Evolutionary conservation across 768 basidiomycete genomes (phyloP), one percentile per base, ranked within the genome.

Genomic region (Lactarius pseudohatsudake): DNA sequence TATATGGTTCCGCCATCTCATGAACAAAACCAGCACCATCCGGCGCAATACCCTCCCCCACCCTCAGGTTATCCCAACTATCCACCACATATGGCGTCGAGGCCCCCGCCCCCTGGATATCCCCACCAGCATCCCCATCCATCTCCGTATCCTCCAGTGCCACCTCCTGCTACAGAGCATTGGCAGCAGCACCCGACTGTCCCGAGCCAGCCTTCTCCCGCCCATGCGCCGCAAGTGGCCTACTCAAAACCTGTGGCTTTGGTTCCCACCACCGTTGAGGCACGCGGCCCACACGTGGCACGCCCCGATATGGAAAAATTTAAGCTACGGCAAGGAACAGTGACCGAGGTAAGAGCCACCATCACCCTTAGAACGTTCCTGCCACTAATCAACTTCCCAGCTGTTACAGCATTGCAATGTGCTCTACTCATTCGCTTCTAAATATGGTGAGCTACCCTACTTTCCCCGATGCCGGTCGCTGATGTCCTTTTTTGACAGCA

Each of bases 381-480:
- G 54, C 43, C 32, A 54, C 65, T 69, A 41, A 69, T 67, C 32
- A 62, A 62, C 16, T 50, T 57, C 40, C 34, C 43, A 89, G 87
- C 85, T 89, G 56, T 74, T 84, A 62, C 79, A 83, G 65, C 86
- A 87, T 71, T 92, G 90, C 66, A 79, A 77, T 47, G 77, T 80
- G 47, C 70, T 92, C 59, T 87, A 87, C 72, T 63, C 78, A 15
- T 92, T 92, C 73, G 88, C 90, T 11, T 82, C 77, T 59, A 85
- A 82, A 71, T 91, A 88, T 75, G 86, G 90, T 90, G 66, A 64
- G 81, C 76, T 22, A 67, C 11, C 41, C 34, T 18, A 18, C 56
- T 20, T 15, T 20, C n/a, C 20, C 45, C 53, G 54, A 66, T 9
- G 61, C 10, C 57, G 22, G n/a, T 45, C 38, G 53, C 26, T 66